Evolutionary conservation across 2,329 filamentous ascomycete species (phyloP).

Genomic region (Colletotrichum noveboracense): DNA sequence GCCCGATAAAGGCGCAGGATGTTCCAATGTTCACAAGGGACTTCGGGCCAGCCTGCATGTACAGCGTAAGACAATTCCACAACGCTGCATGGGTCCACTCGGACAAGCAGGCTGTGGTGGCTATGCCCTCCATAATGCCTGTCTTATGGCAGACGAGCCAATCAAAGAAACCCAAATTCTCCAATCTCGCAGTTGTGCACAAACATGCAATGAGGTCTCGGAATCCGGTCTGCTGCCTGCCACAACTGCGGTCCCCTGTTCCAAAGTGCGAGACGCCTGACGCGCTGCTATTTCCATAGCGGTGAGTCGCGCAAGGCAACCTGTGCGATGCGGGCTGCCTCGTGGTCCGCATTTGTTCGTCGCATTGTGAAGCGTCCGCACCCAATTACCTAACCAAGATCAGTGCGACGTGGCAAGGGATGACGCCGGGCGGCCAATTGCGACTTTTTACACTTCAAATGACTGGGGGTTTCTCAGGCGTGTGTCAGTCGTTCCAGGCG

Average conservation of each 20-base stretch:
- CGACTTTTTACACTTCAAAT: not conserved
- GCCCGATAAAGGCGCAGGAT: not conserved
- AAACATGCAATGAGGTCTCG: not conserved
- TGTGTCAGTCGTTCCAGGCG: not conserved
- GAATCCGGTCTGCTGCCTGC: not conserved
- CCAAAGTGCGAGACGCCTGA: not conserved
- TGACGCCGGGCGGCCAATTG: not conserved
- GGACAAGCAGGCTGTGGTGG: not conserved
- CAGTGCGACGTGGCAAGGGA: not conserved
- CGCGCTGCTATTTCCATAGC: not conserved
- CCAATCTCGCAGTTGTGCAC: not conserved
- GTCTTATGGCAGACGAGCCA: not conserved
- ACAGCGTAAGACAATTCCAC: not conserved
- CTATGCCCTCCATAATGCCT: not conserved
- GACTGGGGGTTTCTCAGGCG: not conserved
- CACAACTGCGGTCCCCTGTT: not conserved
- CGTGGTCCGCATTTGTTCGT: not conserved
- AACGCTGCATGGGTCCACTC: too few relatives aligned
- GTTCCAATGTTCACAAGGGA: not conserved
- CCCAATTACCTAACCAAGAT: not conserved
- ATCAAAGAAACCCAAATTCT: not conserved
- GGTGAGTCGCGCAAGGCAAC: not conserved
- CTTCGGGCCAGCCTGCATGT: not conserved
- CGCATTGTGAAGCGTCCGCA: not conserved
- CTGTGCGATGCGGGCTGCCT: not conserved